These are phyloP conservation scores for Chondrostereum purpureum DNA, from an alignment of 1,284 basidiomycete genomes.

Conservation along the genomic window DNA sequence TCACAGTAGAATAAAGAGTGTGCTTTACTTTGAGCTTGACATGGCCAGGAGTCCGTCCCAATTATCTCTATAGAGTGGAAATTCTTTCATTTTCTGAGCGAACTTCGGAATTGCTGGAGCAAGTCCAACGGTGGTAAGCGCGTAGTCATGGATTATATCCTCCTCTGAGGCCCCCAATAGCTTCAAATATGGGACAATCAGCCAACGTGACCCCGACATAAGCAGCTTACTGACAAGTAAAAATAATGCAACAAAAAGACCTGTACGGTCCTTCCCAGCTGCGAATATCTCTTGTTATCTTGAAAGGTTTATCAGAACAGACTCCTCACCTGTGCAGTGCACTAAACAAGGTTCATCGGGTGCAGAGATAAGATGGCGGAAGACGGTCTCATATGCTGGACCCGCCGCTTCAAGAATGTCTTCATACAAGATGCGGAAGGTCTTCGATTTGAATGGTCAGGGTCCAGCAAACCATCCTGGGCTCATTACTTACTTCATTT, in stretches of 20 bases:
- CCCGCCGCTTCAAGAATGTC: slow-evolving; percentile 27
- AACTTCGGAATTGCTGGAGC: slow-evolving; percentile 28
- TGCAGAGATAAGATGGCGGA: slow-evolving; percentile 31
- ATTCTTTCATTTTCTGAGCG: slow-evolving; percentile 25
- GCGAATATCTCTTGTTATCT: slow-evolving; percentile 7
- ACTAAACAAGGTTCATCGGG: slow-evolving; percentile 33
- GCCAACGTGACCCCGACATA: slow-evolving; percentile 3
- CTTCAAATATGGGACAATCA: slow-evolving; percentile 16
- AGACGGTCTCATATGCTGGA: slow-evolving; percentile 25
- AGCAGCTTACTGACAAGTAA: slow-evolving; percentile 21
- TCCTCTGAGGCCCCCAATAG: slow-evolving; percentile 34
- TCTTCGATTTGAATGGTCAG: too few species aligned
- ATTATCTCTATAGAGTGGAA: slow-evolving; percentile 29
- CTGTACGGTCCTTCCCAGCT: slow-evolving; percentile 44
- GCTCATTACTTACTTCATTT: not conserved
- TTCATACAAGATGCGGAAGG: slow-evolving; percentile 27
- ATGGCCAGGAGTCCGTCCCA: slow-evolving; percentile 31
- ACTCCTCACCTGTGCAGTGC: slow-evolving; percentile 41
- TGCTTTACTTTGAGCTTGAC: slow-evolving; percentile 28
- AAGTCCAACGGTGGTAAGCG: slow-evolving; percentile 32
- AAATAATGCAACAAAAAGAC: slow-evolving; percentile 31
- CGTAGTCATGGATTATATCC: slow-evolving; percentile 34
- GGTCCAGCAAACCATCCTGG: not conserved
- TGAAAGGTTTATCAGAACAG: slow-evolving; percentile 3
- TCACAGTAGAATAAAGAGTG: not conserved